Base-by-base conservation (phyloP, 139 green algal species). In the Cymbomonas tetramitiformis region DNA sequence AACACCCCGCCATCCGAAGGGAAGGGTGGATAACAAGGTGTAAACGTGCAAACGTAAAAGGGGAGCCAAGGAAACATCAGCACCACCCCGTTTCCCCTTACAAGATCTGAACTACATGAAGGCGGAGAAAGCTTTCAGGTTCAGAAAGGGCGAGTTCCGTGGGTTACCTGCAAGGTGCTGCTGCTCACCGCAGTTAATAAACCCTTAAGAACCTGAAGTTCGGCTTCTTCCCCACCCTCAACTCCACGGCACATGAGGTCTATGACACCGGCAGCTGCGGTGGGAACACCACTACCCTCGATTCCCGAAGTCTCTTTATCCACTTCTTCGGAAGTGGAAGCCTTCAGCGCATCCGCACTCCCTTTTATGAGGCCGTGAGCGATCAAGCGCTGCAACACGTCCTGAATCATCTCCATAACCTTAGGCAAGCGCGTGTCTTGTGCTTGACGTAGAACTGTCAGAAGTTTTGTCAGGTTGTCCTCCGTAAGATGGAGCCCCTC, bases 311-410 rank as follows among this genome's bases (percentile, higher is more conserved):
- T 26, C 10, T 3, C 2, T 9, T 33, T 57, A 32, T 46, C 4
- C 2, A 1, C 30, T 10, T 55, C 29, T 21, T 26, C 30, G 26
- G 5, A 24, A 6, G n/a, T 44, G 12, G 36, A 62, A 21, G 41
- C 23, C 4, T 6, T 46, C 41, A 25, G 34, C 7, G 6, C 21
- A 32, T 76, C 69, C 46, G 68, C 50, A 33, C 61, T 58, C 6
- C 81, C 80, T 29, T 69, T 56, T 47, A 92, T 21, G 9, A 82
- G 48, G 44, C 70, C 65, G 57, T 88, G 83, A 2, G 86, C 79
- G 1, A 97, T 76, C 34, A 97, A 73, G 69, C 86, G 81, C 69
- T 97, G 90, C 2, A 97, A 61, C 31, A 76, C 83, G 72, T 94
- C 85, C 51, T 96, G 62, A 0, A 80, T 66, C 5, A 83, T 48